Evolutionary conservation across 169 alveolate species (phyloP).

Genomic region (Plasmodium cynomolgi): DNA sequence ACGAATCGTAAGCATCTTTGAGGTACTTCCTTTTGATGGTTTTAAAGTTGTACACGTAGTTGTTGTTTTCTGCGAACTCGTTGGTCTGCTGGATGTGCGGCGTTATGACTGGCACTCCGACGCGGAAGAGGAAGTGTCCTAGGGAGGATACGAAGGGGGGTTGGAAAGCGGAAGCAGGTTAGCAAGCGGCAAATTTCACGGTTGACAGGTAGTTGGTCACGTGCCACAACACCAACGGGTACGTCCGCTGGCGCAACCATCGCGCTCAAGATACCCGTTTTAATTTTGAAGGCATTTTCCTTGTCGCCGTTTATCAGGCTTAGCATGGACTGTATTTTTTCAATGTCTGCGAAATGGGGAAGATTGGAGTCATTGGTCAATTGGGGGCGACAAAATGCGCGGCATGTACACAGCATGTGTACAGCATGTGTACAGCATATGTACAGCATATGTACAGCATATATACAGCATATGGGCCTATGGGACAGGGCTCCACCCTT

Average conservation of each 20-base stretch:
- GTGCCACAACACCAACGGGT: not conserved
- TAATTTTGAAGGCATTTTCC: conserved; percentile 75
- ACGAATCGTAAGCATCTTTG: conserved; percentile 68
- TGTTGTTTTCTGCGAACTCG: conserved; percentile 74
- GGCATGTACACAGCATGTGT: not conserved
- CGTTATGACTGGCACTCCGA: conserved; percentile 72
- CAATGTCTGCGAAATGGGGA: conserved; percentile 36
- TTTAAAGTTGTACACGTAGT: conserved; percentile 68
- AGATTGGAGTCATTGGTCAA: not conserved
- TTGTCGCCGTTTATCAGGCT: conserved; percentile 69
- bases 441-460: not conserved
- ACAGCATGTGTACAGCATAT: no score
- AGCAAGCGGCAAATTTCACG: not conserved
- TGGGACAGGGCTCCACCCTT: not conserved
- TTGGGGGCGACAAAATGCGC: not conserved
- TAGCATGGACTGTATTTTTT: conserved; percentile 73
- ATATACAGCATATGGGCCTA: not conserved
- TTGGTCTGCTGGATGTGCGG: conserved; percentile 71
- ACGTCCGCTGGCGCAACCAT: not conserved
- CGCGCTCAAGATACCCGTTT: conserved; percentile 45
- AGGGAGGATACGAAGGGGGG: not conserved
- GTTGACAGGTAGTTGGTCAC: not conserved
- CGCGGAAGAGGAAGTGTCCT: conserved; percentile 71
- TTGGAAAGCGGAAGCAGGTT: not conserved
- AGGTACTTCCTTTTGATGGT: conserved; percentile 47